Conservation (phyloP, 2,329 filamentous ascomycete species). For the Cordyceps javanica region DNA sequence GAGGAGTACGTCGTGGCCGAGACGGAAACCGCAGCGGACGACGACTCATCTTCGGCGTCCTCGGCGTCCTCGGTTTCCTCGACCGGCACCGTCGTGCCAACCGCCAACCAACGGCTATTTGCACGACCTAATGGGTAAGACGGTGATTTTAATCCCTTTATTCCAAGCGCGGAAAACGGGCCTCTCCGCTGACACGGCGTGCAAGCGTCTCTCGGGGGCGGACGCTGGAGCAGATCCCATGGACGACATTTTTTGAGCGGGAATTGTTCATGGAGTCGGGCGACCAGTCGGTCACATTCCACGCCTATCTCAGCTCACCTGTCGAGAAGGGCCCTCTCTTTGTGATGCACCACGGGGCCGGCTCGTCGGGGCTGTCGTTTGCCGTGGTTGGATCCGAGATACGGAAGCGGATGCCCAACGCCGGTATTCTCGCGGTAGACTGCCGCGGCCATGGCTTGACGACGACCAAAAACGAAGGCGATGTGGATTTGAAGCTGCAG, state of each 20-base stretch:
- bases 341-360: constrained; percentile 90
- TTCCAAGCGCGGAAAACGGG: not conserved
- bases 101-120: constrained; percentile 66
- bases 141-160: constrained; percentile 9
- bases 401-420: constrained; percentile 66
- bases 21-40: constrained; percentile 39
- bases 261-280: constrained; percentile 66
- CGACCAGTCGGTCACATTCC: constrained; percentile 54
- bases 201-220: constrained; percentile 45
- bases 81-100: constrained; percentile 83
- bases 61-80: constrained; percentile 68
- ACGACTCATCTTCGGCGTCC: constrained; percentile 69
- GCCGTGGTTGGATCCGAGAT: constrained; percentile 75
- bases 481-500: constrained; percentile 62
- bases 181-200: not conserved
- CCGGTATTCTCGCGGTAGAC: constrained; percentile 80
- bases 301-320: constrained; percentile 84
- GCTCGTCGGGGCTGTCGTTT: constrained; percentile 89
- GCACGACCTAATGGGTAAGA: constrained; percentile 62
- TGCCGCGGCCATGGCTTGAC: constrained; percentile 81
- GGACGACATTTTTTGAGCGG: constrained; percentile 87
- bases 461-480: constrained; percentile 33
- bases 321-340: constrained; percentile 71
- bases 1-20: constrained; percentile 46
- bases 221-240: constrained; percentile 62